Conservation (phyloP, 495 filamentous ascomycete genomes). For the Hypoxylon intermedium region DNA sequence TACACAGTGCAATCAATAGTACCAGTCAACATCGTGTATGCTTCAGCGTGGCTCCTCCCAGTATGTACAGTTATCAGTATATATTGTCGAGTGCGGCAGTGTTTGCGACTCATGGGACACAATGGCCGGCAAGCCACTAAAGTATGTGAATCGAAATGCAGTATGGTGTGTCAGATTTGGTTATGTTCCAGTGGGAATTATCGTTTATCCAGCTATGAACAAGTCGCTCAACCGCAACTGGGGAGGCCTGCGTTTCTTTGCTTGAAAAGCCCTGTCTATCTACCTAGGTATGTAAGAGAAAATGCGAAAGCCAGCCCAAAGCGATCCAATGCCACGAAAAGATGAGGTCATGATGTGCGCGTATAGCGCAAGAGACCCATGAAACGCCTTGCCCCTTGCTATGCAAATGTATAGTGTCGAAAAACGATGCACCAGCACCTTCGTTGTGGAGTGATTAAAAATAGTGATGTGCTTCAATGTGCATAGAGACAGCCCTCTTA, state of each 20-base stretch:
- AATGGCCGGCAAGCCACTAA: too few species aligned
- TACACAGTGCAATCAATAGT: too few species aligned
- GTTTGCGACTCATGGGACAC: too few species aligned
- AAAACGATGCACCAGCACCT: conserved; percentile 19
- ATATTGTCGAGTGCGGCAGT: too few species aligned
- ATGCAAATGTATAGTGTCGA: conserved; percentile 41
- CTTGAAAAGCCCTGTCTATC: conserved; percentile 19
- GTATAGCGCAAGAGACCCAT: conserved; percentile 5
- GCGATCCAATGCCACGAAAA: conserved; percentile 13
- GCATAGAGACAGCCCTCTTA: too few species aligned
- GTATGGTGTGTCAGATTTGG: too few species aligned
- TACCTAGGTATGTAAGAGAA: too few species aligned
- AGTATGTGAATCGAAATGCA: too few species aligned
- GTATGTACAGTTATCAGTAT: too few species aligned
- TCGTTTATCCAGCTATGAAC: conserved; percentile 11
- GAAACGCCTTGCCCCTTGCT: conserved; percentile 38
- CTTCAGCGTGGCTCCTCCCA: too few species aligned
- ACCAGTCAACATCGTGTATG: too few species aligned
- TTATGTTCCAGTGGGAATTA: background rate
- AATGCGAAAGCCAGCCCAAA: conserved; percentile 18
- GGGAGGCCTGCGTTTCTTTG: background rate
- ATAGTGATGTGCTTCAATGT: conserved; percentile 17
- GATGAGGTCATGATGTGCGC: background rate
- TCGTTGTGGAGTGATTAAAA: conserved; percentile 30
- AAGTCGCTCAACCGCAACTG: background rate